Evolutionary conservation across 2,329 filamentous ascomycete species (phyloP), one percentile per base, ranked within the genome.

Genomic region (Dothideomycetes sp.): DNA sequence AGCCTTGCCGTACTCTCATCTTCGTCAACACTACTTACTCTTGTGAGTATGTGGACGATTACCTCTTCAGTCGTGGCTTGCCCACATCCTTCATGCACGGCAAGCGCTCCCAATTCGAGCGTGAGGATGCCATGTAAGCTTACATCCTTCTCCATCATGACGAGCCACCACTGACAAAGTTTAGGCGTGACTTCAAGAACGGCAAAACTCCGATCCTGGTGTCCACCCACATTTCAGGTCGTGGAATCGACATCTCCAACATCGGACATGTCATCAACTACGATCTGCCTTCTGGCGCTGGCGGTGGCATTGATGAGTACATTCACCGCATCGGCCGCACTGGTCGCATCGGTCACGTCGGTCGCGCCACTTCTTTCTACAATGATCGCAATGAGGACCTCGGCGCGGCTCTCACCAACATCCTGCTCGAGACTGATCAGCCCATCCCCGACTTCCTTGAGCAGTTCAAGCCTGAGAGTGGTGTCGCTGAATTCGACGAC

Each of bases 321-420:
- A 79, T 83, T 18, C 91, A 98, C 56, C 85, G 91, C 10, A 96
- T 96, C 56, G 91, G 91, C 46, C 88, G 91, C 45, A 98, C 91
- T 49, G 91, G 84, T 40, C 85, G 91, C 38, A 95, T 95, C 54
- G 91, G 91, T 2, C 84, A 94, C 49, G 72, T 74, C 33, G 91
- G 91, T 14, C 65, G 87, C 4, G 88, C 91, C 0, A 89, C 84
- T 0, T 94, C 89, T 0, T 89, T 98, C 65, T 96, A 81, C 68
- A 85, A 80, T 18, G 79, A 88, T 1, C 67, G 72, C 1, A 84
- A 96, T 51, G 75, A 82, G 41, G 72, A 79, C 3, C 64, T 96
- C 31, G 86, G 73, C 0, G 69, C 73, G 8, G 77, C 82, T 2
- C 68, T 98, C 1, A 83, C 85, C 29, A 87, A 88, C 57, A 78